These are phyloP conservation scores for Fomes fomentarius DNA, from an alignment of 1,284 basidiomycete species.

Conservation along the genomic window DNA sequence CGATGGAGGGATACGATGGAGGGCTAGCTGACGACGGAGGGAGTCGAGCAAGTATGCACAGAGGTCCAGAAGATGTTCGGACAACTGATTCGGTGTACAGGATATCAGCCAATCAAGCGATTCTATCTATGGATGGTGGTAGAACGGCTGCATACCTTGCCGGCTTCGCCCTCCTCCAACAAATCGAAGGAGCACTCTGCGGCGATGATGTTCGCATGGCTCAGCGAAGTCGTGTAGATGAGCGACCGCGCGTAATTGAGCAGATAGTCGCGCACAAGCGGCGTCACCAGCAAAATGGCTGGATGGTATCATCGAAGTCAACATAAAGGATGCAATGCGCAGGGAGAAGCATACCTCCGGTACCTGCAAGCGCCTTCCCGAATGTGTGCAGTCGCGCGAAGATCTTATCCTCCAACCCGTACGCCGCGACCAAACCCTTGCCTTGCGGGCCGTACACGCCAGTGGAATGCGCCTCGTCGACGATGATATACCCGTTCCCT, in stretches of 20 bases:
- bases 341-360: constrained; percentile 65
- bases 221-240: constrained; percentile 87
- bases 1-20: constrained; percentile 39
- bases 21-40: constrained; percentile 38
- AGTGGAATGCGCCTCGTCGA: constrained; percentile 91
- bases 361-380: constrained; percentile 72
- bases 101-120: constrained; percentile 21
- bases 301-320: not conserved
- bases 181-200: constrained; percentile 81
- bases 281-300: constrained; percentile 82
- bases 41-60: constrained; percentile 41
- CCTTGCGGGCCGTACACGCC: constrained; percentile 83
- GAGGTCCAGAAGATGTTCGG: constrained; percentile 43
- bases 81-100: constrained; percentile 37
- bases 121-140: constrained; percentile 5
- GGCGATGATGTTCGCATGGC: constrained; percentile 75
- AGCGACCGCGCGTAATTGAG: constrained; percentile 93
- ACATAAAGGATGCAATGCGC: not conserved
- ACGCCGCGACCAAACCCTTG: constrained; percentile 64
- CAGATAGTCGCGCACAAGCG: constrained; percentile 80
- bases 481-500: constrained; percentile 71
- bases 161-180: constrained; percentile 69
- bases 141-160: constrained; percentile 43
- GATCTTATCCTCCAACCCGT: constrained; percentile 64
- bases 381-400: constrained; percentile 72